phyloP scores from a whole-genome alignment of 257 asterid genomes.

The Petunia secreta region DNA sequence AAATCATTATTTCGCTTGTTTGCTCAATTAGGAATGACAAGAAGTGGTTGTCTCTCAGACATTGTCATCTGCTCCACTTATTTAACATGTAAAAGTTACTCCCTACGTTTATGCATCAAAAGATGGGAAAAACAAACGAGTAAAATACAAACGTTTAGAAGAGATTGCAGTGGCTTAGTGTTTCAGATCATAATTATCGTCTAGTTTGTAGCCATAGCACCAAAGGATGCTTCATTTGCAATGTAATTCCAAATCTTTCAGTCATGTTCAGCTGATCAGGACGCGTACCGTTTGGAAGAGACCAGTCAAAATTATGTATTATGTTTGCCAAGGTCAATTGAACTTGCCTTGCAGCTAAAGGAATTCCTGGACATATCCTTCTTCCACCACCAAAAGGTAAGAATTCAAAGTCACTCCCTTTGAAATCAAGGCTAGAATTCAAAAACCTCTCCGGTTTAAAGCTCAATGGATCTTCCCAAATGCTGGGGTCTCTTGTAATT shows the following conservation, averaged over 20 bases:
- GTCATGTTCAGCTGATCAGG: constrained; percentile 28
- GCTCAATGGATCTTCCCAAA: constrained; percentile 43
- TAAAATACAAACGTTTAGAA: too few species aligned
- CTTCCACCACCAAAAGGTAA: constrained; percentile 54
- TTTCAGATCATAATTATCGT: not conserved
- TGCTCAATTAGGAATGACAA: too few species aligned
- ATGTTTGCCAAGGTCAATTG: constrained; percentile 35
- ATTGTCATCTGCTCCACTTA: too few species aligned
- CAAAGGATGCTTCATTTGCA: constrained; percentile 33
- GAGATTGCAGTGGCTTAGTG: too few species aligned
- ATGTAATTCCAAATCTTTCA: constrained; percentile 31
- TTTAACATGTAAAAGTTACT: too few species aligned
- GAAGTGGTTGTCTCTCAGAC: too few species aligned
- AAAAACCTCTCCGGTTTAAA: constrained; percentile 46
- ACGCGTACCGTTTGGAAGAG: constrained; percentile 24
- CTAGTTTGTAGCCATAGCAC: constrained; percentile 37
- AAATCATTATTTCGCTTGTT: too few species aligned
- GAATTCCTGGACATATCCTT: constrained; percentile 52
- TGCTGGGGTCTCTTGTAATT: constrained; percentile 41
- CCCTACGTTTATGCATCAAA: too few species aligned
- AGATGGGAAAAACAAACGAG: too few species aligned
- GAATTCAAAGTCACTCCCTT: constrained; percentile 46
- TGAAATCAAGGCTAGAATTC: constrained; percentile 35
- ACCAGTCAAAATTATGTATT: constrained; percentile 38
- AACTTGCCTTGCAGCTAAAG: constrained; percentile 42